These are phyloP conservation scores for Yamadazyma conglobata DNA, from an alignment of 1,139 yeast genomes.

Conservation along the genomic window DNA sequence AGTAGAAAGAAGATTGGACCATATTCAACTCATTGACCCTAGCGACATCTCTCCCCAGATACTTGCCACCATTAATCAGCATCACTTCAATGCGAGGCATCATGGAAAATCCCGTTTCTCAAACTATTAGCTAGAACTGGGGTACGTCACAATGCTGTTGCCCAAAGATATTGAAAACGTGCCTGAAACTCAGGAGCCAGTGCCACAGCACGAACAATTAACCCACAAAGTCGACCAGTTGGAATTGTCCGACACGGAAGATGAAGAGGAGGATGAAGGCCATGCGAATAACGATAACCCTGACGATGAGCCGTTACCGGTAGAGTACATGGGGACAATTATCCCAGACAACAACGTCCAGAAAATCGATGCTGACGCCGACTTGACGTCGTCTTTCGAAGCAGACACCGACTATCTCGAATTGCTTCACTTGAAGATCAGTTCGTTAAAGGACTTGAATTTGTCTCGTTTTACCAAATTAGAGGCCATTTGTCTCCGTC, in stretches of 20 bases:
- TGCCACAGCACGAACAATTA: too few species aligned
- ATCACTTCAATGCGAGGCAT: too few species aligned
- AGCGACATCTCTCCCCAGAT: too few species aligned
- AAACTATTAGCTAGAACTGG: too few species aligned
- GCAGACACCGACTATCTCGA: conserved; percentile 68
- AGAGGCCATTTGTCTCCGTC: conserved; percentile 71
- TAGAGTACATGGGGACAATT: conserved; percentile 45
- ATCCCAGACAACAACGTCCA: conserved; percentile 54
- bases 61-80: too few species aligned
- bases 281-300: conserved; percentile 10
- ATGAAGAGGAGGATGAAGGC: conserved; percentile 24
- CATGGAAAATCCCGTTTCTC: too few species aligned
- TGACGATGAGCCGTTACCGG: conserved; percentile 29
- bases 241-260: conserved; percentile 19
- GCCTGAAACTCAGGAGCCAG: too few species aligned
- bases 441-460: conserved; percentile 62
- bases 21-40: too few species aligned
- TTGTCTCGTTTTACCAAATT: conserved; percentile 57
- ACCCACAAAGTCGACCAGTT: conserved; percentile 11
- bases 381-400: conserved; percentile 60
- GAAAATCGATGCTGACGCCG: conserved; percentile 47
- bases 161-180: too few species aligned
- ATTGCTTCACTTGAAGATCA: conserved; percentile 73
- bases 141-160: too few species aligned
- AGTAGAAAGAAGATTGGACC: too few species aligned